Base-by-base conservation (phyloP, 2,329 filamentous ascomycete genomes). In the Byssoonygena ceratinophila region DNA sequence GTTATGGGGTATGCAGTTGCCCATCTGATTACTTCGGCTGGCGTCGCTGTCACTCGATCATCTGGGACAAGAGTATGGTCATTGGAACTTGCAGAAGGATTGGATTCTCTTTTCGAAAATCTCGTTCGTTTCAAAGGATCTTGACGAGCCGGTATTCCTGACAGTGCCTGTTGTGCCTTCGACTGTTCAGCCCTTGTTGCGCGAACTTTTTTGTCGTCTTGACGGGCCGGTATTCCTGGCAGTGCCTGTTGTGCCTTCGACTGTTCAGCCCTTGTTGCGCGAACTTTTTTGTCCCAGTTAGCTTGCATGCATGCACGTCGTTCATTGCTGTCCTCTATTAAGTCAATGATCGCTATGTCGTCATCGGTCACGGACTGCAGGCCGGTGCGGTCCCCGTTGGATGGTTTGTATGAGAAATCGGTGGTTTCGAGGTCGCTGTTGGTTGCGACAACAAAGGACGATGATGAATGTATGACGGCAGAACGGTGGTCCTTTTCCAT, bases 401-500 rank as follows among this genome's bases (percentile, higher is more conserved):
- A 46, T 16, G 60, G 46, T 45, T 64, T 57, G 27, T 54, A 43
- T 51, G 58, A 25, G 36, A 51, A 8, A 16, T 59, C 43, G 23
- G 55, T 34, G 0, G 59, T 51, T 4, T 61, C 59, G 23, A 63
- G 59, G 54, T 82, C 78, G 60, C 78, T 76, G 59, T 83, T 83
- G 1, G 78, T 81, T 9, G 73, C 71, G 2, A 75, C 70, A 34
- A 82, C 73, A 59, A 83, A 82, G 1, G 71, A 66, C 1, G 63
- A 62, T 1, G 73, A 74, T 1, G 66, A 67, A n/a, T 71, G 68
- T 4, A 75, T 59, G 0, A 67, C 67, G 2, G 75, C 77, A 1
- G 63, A 71, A 2, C 59, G 45, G 51, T 74, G 69, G 58, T 82
- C 79, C 59, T 82, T 82, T 57, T 82, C 78, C 44, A 83, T 66